Evolutionary conservation across 2,329 filamentous ascomycete genomes (phyloP).

Genomic region (Seiridium unicorne): DNA sequence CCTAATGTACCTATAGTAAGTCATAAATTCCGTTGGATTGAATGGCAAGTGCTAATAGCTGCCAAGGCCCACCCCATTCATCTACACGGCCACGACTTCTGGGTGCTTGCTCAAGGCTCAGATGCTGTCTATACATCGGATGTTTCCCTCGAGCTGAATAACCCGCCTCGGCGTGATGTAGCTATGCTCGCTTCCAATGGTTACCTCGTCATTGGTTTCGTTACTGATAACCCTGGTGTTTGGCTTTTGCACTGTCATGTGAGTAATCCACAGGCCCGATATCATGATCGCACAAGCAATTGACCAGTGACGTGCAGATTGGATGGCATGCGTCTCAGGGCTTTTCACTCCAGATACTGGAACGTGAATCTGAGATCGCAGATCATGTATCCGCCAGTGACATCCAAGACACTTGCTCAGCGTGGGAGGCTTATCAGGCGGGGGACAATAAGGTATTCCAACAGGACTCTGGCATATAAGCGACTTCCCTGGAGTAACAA

Average conservation of each 20-base stretch:
- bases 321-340: conserved; percentile 49
- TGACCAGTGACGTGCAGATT: conserved; percentile 24
- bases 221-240: conserved; percentile 50
- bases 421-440: neutral
- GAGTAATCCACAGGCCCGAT: neutral
- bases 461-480: neutral
- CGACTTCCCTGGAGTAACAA: too few relatives aligned
- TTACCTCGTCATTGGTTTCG: conserved; percentile 48
- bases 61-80: conserved; percentile 37
- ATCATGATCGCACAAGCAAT: neutral
- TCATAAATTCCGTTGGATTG: neutral
- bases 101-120: conserved; percentile 29
- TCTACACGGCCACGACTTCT: conserved; percentile 44
- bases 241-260: conserved; percentile 38
- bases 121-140: conserved; percentile 25
- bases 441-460: neutral
- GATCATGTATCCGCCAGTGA: neutral
- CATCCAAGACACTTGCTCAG: neutral
- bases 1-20: conserved; percentile 10
- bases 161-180: conserved; percentile 48
- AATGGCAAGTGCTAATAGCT: neutral
- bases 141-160: conserved; percentile 32
- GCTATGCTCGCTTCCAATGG: conserved; percentile 43
- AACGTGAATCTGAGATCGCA: conserved; percentile 27
- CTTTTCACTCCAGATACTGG: conserved; percentile 52